These are phyloP conservation scores for Bothriochloa decipiens DNA, from an alignment of 176 grass and related monocot genomes.

Conservation along the genomic window DNA sequence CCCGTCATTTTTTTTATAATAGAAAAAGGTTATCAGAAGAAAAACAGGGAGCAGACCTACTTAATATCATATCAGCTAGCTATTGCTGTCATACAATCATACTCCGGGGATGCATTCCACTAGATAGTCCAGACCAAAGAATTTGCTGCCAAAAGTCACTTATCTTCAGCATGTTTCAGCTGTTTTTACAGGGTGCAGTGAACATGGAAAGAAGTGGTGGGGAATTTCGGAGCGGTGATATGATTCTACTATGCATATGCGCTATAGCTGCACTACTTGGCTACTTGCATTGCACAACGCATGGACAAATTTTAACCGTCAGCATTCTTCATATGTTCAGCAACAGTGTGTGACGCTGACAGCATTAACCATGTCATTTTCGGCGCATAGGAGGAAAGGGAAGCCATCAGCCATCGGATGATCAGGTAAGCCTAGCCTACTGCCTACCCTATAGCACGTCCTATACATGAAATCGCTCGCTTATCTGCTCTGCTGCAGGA, in stretches of 20 bases:
- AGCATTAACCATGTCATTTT: conserved; percentile 43
- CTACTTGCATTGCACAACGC: conserved; percentile 14
- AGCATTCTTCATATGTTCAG: background rate
- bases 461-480: conserved; percentile 9
- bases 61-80: conserved; percentile 20
- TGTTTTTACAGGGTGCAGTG: conserved; percentile 23
- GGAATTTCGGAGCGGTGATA: background rate
- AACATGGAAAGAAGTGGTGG: conserved; percentile 17
- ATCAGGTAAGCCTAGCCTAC: conserved; percentile 34
- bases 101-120: background rate
- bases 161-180: conserved; percentile 16
- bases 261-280: background rate
- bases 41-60: conserved; percentile 48
- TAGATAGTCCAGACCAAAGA: conserved; percentile 40
- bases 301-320: conserved; percentile 34
- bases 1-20: conserved; percentile 5
- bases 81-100: background rate
- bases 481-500: background rate
- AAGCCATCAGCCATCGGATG: conserved; percentile 1
- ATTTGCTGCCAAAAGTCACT: conserved; percentile 41
- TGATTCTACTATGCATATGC: background rate
- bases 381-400: background rate
- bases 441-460: conserved; percentile 19
- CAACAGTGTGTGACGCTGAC: conserved; percentile 10
- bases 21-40: conserved; percentile 12